Evolutionary conservation across 371 early-diverging fungal species (phyloP), one percentile per base, ranked within the genome.

Genomic region (Actinomortierella wolfii): DNA sequence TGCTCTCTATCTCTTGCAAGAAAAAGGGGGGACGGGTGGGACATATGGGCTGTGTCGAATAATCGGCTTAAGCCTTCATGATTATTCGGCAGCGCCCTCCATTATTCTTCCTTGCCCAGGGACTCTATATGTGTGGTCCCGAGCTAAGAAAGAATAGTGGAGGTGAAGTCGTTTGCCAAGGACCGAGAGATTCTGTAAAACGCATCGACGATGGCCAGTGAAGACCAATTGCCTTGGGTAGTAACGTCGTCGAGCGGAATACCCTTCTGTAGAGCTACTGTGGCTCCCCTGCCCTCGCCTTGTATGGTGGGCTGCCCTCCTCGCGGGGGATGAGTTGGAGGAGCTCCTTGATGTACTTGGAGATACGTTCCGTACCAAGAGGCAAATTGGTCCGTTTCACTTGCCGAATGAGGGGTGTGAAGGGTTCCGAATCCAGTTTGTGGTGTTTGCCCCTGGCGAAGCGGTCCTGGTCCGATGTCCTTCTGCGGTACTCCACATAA

Each of bases 1-100:
- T 53, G 54, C 40, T 53, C 54, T 53, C 54, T 21, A 56, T 56
- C 56, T 47, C 47, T 56, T 47, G 56, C 56, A 49, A 50, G 57
- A 49, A 57, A 21, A 57, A 50, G 57, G 57, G n/a, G 40, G 42
- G 57, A 3, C 20, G 57, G 50, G 57, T 15, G 57, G 57, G 57
- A 57, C 57, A 49, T 49, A 48, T 57, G 50, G 57, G 50, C 25
- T 49, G n/a, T n/a, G n/a, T n/a, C n/a, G n/a, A n/a, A n/a, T n/a
- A n/a, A n/a, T n/a, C n/a, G n/a, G n/a, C n/a, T n/a, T n/a, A n/a
- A n/a, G n/a, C n/a, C n/a, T n/a, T n/a, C n/a, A n/a, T n/a, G n/a
- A n/a, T n/a, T n/a, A n/a, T n/a, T n/a, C n/a, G n/a, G n/a, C n/a
- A n/a, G n/a, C n/a, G n/a, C n/a, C n/a, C 57, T 42, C 54, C 43